phyloP scores from a whole-genome alignment of 371 early-diverging fungal species.

The Batkoa obscura region DNA sequence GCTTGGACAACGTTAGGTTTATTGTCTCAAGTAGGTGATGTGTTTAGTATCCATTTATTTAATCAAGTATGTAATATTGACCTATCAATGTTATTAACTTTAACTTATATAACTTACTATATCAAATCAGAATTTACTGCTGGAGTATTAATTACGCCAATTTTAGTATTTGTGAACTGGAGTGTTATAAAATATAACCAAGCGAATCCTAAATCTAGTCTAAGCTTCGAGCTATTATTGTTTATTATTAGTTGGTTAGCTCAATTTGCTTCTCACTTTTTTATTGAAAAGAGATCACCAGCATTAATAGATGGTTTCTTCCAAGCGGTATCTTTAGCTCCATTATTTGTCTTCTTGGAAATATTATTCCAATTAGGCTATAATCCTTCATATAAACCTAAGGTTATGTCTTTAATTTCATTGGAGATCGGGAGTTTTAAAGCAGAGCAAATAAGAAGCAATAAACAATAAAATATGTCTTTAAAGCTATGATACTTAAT shows the following conservation, averaged over 20 bases:
- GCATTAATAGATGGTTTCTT: slow-evolving; percentile 67
- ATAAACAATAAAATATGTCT: no score
- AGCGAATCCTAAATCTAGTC: no score
- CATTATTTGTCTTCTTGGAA: slow-evolving; percentile 86
- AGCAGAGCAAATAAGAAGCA: no score
- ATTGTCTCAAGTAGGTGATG: slow-evolving; percentile 25
- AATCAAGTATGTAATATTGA: slow-evolving; percentile 17
- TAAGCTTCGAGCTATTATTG: slow-evolving; percentile 26
- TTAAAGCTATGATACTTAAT: no score
- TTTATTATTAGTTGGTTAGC: slow-evolving; percentile 61
- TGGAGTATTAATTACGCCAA: slow-evolving; percentile 37
- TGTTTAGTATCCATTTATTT: slow-evolving; percentile 7
- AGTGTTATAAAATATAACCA: no score
- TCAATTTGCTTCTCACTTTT: slow-evolving; percentile 79
- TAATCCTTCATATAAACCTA: no score
- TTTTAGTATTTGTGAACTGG: slow-evolving; percentile 31
- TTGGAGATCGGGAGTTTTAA: no score
- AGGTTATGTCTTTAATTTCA: no score
- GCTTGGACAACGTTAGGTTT: slow-evolving; percentile 49
- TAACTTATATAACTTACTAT: slow-evolving; percentile 54
- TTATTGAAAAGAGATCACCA: slow-evolving; percentile 74
- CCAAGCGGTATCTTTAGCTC: slow-evolving; percentile 84
- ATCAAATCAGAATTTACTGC: slow-evolving; percentile 57
- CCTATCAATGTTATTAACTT: slow-evolving; percentile 25
- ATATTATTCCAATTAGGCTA: slow-evolving; percentile 68